phyloP scores from a whole-genome alignment of 179 eudicot genomes.

The Heliamphora pulchella region DNA sequence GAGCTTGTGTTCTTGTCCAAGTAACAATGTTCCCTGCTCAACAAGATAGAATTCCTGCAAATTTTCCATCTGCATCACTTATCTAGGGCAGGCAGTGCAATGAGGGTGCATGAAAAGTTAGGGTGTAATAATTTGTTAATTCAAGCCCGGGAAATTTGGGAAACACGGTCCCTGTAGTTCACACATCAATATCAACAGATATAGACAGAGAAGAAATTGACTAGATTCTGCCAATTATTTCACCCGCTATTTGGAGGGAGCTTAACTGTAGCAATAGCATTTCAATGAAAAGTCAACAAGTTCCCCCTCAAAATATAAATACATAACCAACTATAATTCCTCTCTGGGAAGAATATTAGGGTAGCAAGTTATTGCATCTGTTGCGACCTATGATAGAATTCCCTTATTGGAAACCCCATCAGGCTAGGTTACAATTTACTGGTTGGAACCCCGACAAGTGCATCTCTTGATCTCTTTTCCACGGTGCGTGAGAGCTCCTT shows the following conservation, averaged over 20 bases:
- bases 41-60: too few species aligned
- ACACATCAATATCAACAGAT: background rate
- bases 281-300: background rate
- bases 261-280: background rate
- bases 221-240: background rate
- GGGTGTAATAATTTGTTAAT: background rate
- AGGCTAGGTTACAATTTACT: conserved; percentile 54
- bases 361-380: background rate
- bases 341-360: background rate
- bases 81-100: background rate
- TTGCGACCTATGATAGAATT: background rate
- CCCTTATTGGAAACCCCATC: background rate
- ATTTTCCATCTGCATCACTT: background rate
- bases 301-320: background rate
- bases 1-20: background rate
- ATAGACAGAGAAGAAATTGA: background rate
- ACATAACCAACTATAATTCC: background rate
- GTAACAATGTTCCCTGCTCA: too few species aligned
- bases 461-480: conserved; percentile 63
- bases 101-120: background rate
- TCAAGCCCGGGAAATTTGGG: background rate
- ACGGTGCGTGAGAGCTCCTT: conserved; percentile 70
- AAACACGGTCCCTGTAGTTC: background rate
- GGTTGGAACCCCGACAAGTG: conserved; percentile 57
- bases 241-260: background rate